Percentiles rank a stretch among this genome's conserved stretches.
Evolutionary conservation across 2,329 filamentous ascomycete genomes (phyloP).

Genomic region (Sclerotinia subarctica): DNA sequence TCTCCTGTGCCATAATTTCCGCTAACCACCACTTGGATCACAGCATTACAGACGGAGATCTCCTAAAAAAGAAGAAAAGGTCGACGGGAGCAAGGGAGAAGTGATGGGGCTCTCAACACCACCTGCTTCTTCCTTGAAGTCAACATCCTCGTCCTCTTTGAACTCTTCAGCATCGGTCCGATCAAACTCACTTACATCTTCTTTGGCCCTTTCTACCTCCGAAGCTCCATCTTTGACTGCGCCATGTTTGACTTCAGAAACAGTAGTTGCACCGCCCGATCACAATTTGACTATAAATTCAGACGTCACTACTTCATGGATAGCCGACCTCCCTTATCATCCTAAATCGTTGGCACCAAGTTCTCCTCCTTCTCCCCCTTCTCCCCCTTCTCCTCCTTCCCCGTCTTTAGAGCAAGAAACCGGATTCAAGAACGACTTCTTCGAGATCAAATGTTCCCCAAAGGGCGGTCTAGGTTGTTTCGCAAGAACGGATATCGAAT

Average conservation of each 20-base stretch:
- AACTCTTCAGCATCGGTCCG: neutral
- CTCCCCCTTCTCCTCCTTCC: neutral
- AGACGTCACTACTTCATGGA: neutral
- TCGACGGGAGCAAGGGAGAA: neutral
- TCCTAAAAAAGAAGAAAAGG: neutral
- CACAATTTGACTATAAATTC: too few relatives aligned
- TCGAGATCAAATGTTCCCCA: conserved; percentile 32
- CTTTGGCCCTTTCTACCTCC: neutral
- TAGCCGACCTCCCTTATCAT: neutral
- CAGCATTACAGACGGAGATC: neutral
- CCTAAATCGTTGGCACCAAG: neutral
- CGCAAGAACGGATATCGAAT: conserved; percentile 32
- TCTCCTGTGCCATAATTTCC: neutral
- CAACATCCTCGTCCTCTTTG: neutral
- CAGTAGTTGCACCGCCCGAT: neutral
- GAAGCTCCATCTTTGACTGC: neutral
- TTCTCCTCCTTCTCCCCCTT: neutral
- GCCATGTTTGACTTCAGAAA: neutral
- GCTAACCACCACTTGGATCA: neutral
- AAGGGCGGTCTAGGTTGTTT: conserved; percentile 37
- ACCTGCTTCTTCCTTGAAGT: neutral
- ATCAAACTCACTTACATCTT: neutral
- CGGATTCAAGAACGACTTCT: conserved; percentile 31
- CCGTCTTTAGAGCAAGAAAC: neutral
- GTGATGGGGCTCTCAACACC: neutral